Evolutionary conservation across 2,329 filamentous ascomycete species (phyloP), one percentile per base, ranked within the genome.

Genomic region (Penicillium sp.): DNA sequence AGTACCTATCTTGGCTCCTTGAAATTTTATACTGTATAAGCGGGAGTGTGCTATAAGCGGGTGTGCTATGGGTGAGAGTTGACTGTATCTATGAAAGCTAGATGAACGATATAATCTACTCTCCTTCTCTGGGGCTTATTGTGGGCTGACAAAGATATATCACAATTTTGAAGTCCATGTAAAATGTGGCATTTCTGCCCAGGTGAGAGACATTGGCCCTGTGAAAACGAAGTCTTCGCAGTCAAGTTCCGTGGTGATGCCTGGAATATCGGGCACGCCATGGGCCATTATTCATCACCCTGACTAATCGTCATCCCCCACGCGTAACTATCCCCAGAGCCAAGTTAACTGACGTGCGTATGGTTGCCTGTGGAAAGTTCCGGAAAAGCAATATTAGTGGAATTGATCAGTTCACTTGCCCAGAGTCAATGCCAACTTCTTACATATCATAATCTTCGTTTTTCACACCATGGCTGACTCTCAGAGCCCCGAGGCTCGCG

Each of bases 401-500:
- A 10, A 23, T 53, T 33, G n/a, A 27, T 47, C 33, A 26, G 27
- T 31, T 23, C 21, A 44, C 25, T 54, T 35, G 11, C 19, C 31
- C 48, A 14, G 16, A 25, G 33, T 29, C 23, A 42, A 50, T 61
- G 51, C 50, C 44, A 23, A 11, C 23, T 43, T 19, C 13, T 27
- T 29, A 35, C 21, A 35, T 23, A 42, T 48, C 16, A 13, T 35
- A 33, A 35, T 9, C 33, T 48, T 31, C 23, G 29, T 27, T 23
- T 23, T 25, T 52, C 29, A 52, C 58, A 62, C 59, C 49, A 75
- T 76, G 73, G 69, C 73, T 62, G 68, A 69, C 57, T 64, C 69
- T 55, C 68, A 67, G 63, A 77, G 68, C 68, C 61, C 68, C 55
- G 75, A 77, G 59, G 75, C 89, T 74, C 86, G 88, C 61, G 92